Evolutionary conservation across 257 asterid species (phyloP), one percentile per base, ranked within the genome.

Genomic region (Paulownia fortunei): DNA sequence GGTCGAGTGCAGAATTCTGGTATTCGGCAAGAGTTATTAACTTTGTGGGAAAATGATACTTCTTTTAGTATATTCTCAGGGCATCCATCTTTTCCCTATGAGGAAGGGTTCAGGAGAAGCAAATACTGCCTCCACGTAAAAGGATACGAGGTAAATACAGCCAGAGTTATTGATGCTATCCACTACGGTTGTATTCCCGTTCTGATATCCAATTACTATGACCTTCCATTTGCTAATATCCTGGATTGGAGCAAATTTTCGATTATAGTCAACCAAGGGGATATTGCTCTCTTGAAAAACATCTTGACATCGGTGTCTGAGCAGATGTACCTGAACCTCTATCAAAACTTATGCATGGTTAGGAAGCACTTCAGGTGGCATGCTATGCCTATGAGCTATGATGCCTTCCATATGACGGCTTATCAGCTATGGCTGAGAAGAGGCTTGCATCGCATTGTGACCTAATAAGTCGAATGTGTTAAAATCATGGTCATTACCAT

Each of bases 101-200:
- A 83, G 73, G 93, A 93, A 79, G 92, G 97, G 52, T 89, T 93
- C 85, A 86, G 67, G 81, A 84, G 75, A 70, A 91, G 98, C 85
- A 91, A 72, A 82, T 93, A 82, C 81, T 91, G 97, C 81, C 97
- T 91, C 44, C 98, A 93, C 8, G 78, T 93, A 19, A 93, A 82
- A 81, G 98, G 98, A 12, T 93, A 93, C 32, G 97, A 93, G 84
- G 98, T 93, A 52, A 93, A 93, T 78, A 93, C 98, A 5, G 96
- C 98, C 26, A 88, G 97, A 73, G 81, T 93, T 44, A 89, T 90
- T 18, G 96, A 89, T 83, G 94, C 97, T 10, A 82, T 93, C 80
- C 97, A 83, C 82, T 83, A 87, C 16, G 97, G 98, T 5, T 93
- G 97, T 65, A 46, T 93, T 44, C 98, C 98, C 2, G 94, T 93